Evolutionary conservation across 202 grass and related monocot genomes (phyloP), one percentile per base, ranked within the genome.

Genomic region (Carex sylvatica): DNA sequence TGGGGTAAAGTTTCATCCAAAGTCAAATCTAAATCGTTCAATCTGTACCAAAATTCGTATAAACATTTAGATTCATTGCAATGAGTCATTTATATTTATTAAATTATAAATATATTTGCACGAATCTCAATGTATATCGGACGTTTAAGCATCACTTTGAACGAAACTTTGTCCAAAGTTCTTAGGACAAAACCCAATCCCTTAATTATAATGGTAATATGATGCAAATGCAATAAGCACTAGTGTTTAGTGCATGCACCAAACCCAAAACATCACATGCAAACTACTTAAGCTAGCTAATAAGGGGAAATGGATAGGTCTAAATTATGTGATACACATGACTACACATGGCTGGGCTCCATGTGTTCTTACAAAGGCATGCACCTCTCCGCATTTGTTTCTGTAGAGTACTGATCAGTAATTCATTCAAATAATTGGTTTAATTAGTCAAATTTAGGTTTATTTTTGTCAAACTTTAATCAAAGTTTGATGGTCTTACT

Each of bases 341-440:
- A 83, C 81, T 78, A 88, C 91, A 93, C 86, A 90, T 93, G 91
- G 91, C 88, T 88, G 88, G 88, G 91, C 83, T 90, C 86, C 88
- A 90, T 82, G 42, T 86, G 84, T 89, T 81, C 16, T 74, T 64
- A 84, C 62, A 90, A 90, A 90, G 85, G 38, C 73, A 80, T 65
- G 67, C 82, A 81, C 24, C 58, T 74, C 35, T 68, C 71, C 2
- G 69, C 53, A 82, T 15, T 61, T 64, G 65, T 77, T 69, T 24
- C 70, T 79, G 16, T 52, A 51, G 51, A 76, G 6, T 55, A 76
- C 55, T 75, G 24, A 58, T 75, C 6, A 58, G 8, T 3, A 36
- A 28, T 77, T 35, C 26, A 55, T 36, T 77, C 51, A 33, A 76
- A 76, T 76, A 56, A 76, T 76, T 56, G 49, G 26, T 11, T 56